phyloP scores from a whole-genome alignment of 768 basidiomycete genomes.

The Aureoboletus auriporus region DNA sequence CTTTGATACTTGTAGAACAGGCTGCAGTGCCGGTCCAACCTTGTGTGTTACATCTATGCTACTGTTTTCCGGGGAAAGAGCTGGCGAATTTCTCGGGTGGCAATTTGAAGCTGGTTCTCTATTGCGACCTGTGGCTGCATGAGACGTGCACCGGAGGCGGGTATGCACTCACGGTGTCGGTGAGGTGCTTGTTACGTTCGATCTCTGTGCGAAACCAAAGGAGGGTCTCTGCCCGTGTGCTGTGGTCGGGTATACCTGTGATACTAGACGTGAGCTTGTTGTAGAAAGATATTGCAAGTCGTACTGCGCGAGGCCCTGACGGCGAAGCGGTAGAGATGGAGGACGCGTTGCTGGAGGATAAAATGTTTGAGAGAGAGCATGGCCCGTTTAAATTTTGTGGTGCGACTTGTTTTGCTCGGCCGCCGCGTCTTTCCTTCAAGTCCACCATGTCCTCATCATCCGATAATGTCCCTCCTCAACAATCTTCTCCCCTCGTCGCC shows the following conservation, averaged over 20 bases:
- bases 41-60: background rate
- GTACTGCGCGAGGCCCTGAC: conserved; percentile 67
- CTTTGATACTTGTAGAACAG: background rate
- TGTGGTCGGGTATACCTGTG: conserved; percentile 59
- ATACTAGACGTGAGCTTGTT: conserved; percentile 4
- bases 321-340: conserved; percentile 62
- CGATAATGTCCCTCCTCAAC: conserved; percentile 19
- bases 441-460: conserved; percentile 33
- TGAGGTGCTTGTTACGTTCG: conserved; percentile 54
- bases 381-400: conserved; percentile 13
- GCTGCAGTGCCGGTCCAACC: background rate
- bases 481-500: conserved; percentile 21
- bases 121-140: conserved; percentile 45
- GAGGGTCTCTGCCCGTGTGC: conserved; percentile 61
- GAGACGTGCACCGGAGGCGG: conserved; percentile 2
- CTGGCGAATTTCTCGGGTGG: conserved; percentile 57
- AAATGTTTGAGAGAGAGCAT: conserved; percentile 66
- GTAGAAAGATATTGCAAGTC: conserved; percentile 2
- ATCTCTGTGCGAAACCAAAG: conserved; percentile 72
- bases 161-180: conserved; percentile 46
- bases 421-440: conserved; percentile 12
- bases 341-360: conserved; percentile 57
- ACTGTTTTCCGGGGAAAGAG: conserved; percentile 38
- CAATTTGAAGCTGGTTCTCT: conserved; percentile 54
- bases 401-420: conserved; percentile 17